phyloP scores from a whole-genome alignment of 176 grass and related monocot genomes.

The Aegilops sharonensis region DNA sequence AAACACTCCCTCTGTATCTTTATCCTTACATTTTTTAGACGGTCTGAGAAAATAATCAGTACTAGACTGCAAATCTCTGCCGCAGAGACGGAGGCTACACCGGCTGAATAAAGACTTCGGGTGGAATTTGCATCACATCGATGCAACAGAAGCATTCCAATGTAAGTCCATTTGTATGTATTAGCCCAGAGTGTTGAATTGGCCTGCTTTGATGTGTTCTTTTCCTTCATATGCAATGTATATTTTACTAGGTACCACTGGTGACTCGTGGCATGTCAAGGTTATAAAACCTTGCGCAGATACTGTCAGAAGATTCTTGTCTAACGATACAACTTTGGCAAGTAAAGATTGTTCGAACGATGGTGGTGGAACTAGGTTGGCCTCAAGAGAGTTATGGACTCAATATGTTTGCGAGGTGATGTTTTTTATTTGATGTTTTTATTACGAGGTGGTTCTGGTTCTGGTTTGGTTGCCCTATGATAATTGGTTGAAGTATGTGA shows the following conservation, averaged over 20 bases:
- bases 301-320: constrained; percentile 62
- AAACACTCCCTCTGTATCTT: constrained; percentile 32
- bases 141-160: constrained; percentile 80
- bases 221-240: constrained; percentile 6
- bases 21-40: constrained; percentile 26
- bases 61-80: not conserved
- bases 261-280: constrained; percentile 53
- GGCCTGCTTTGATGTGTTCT: not conserved
- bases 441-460: not conserved
- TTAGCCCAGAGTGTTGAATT: not conserved
- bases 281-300: constrained; percentile 54
- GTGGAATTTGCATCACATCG: constrained; percentile 73
- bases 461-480: not conserved
- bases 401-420: constrained; percentile 81
- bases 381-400: constrained; percentile 67
- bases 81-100: constrained; percentile 60
- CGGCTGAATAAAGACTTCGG: constrained; percentile 69
- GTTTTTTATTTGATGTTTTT: not conserved
- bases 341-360: not conserved
- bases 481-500: not conserved
- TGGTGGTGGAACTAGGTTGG: constrained; percentile 1
- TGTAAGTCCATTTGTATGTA: constrained; percentile 37
- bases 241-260: constrained; percentile 49
- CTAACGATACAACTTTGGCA: constrained; percentile 24
- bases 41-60: not conserved